Percentiles rank a stretch among this genome's conserved stretches.
Evolutionary conservation across 257 asterid species (phyloP).

Genomic region (Ilex asprella): DNA sequence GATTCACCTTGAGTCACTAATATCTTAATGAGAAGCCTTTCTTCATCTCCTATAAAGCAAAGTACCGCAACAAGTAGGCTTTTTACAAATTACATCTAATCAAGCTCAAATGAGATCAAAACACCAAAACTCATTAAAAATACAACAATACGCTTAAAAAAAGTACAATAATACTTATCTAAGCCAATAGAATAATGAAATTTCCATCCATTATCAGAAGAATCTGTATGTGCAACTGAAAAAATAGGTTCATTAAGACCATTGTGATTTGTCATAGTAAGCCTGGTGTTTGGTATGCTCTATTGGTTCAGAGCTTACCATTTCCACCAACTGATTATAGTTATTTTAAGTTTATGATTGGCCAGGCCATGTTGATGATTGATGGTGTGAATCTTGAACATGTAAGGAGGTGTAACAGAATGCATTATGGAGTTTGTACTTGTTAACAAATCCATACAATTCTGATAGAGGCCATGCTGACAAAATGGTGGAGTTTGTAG

Average conservation of each 20-base stretch:
- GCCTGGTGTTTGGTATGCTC: slow-evolving; percentile 95
- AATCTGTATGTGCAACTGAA: slow-evolving; percentile 15
- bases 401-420: slow-evolving; percentile 51
- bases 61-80: no score
- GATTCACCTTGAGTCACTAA: no score
- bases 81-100: no score
- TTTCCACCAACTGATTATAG: slow-evolving; percentile 56
- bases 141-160: no score
- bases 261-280: slow-evolving; percentile 84
- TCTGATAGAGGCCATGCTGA: slow-evolving; percentile 47
- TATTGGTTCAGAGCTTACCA: slow-evolving; percentile 60
- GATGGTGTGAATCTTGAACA: slow-evolving; percentile 62
- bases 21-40: no score
- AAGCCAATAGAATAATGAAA: no score
- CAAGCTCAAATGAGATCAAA: no score
- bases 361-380: slow-evolving; percentile 92
- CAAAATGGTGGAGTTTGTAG: slow-evolving; percentile 53
- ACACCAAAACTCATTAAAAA: no score
- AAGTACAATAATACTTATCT: no score
- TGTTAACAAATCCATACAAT: slow-evolving; percentile 70
- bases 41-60: no score
- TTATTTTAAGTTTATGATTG: slow-evolving; percentile 48
- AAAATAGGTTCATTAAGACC: slow-evolving; percentile 49
- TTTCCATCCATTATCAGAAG: no score
- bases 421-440: slow-evolving; percentile 74